A percentile compares a stretch with the other conserved stretches of the same genome.
Conservation (phyloP, 192 early-diverging fungal species). For the Fimicolochytrium jonesii region DNA sequence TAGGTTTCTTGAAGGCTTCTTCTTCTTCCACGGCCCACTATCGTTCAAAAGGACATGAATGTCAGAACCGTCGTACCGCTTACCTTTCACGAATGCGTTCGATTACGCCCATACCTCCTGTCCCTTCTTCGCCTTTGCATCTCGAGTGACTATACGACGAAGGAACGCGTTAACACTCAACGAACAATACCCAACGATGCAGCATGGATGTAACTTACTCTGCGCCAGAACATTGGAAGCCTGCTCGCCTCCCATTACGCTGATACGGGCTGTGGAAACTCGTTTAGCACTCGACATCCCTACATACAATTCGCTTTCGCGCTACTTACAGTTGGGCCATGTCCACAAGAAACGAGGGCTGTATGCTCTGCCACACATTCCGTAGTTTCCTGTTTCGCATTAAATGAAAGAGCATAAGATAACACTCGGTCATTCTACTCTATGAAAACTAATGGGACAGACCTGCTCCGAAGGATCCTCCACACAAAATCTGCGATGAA, state of each 20-base stretch:
- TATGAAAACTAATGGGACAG: neutral
- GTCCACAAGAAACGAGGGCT: conserved; percentile 92
- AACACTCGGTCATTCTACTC: too few relatives aligned
- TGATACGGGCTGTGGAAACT: conserved; percentile 76
- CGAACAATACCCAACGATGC: too few relatives aligned
- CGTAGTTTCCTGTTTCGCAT: conserved; percentile 74
- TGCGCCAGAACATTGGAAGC: conserved; percentile 87
- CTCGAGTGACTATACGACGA: conserved; percentile 38
- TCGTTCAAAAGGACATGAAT: too few relatives aligned
- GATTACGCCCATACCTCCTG: too few relatives aligned
- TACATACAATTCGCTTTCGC: neutral
- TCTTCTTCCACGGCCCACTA: conserved; percentile 74
- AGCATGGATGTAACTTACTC: conserved; percentile 16
- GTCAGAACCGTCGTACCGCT: too few relatives aligned
- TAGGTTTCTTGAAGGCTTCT: conserved; percentile 76
- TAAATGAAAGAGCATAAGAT: too few relatives aligned
- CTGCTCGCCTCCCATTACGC: conserved; percentile 98
- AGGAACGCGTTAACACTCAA: neutral
- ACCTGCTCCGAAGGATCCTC: conserved; percentile 53
- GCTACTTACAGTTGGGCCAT: conserved; percentile 76
- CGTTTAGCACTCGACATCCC: neutral
- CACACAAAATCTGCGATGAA: conserved; percentile 36
- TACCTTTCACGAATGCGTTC: too few relatives aligned
- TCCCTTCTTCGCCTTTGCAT: conserved; percentile 73
- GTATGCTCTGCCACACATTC: conserved; percentile 96